Percentiles rank a stretch among this genome's conserved stretches.
phyloP scores from a whole-genome alignment of 2,329 filamentous ascomycete species.

The Aspergillus flavus region DNA sequence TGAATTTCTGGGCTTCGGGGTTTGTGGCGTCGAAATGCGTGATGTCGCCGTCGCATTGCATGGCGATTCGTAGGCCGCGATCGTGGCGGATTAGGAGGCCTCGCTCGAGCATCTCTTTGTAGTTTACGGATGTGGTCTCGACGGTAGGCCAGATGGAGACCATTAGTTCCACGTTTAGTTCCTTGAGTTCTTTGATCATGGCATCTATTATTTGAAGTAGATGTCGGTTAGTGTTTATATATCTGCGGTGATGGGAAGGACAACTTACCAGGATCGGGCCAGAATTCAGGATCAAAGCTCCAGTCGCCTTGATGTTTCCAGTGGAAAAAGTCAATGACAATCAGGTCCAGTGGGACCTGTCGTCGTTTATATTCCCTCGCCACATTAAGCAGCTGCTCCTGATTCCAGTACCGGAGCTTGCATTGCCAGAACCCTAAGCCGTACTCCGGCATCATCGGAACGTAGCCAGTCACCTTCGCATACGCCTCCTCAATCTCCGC shows the following conservation, averaged over 20 bases:
- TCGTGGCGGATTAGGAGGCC: slow-evolving; percentile 64
- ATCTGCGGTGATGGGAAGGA: no score
- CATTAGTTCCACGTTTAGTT: slow-evolving; percentile 66
- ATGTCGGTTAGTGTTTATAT: not conserved
- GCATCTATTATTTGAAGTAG: slow-evolving; percentile 44
- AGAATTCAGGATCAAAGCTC: slow-evolving; percentile 66
- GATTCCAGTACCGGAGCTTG: slow-evolving; percentile 67
- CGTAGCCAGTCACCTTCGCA: slow-evolving; percentile 58
- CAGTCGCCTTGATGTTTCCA: slow-evolving; percentile 70
- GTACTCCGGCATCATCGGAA: slow-evolving; percentile 70
- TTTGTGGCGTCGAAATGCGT: slow-evolving; percentile 68
- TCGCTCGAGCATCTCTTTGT: slow-evolving; percentile 61
- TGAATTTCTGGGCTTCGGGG: slow-evolving; percentile 58
- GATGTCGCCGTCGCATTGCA: slow-evolving; percentile 62
- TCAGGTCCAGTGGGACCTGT: slow-evolving; percentile 62
- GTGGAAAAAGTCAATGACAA: slow-evolving; percentile 71
- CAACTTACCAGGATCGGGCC: slow-evolving; percentile 61
- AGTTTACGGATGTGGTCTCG: slow-evolving; percentile 61
- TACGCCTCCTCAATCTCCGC: slow-evolving; percentile 61
- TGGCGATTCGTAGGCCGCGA: slow-evolving; percentile 59
- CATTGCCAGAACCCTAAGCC: slow-evolving; percentile 71
- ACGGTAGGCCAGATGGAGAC: slow-evolving; percentile 72
- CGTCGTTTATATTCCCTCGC: slow-evolving; percentile 62
- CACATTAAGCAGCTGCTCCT: slow-evolving; percentile 63
- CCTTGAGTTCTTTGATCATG: slow-evolving; percentile 64